These are phyloP conservation scores for Taiwanofungus camphoratus DNA, from an alignment of 1,284 basidiomycete genomes.

Conservation along the genomic window DNA sequence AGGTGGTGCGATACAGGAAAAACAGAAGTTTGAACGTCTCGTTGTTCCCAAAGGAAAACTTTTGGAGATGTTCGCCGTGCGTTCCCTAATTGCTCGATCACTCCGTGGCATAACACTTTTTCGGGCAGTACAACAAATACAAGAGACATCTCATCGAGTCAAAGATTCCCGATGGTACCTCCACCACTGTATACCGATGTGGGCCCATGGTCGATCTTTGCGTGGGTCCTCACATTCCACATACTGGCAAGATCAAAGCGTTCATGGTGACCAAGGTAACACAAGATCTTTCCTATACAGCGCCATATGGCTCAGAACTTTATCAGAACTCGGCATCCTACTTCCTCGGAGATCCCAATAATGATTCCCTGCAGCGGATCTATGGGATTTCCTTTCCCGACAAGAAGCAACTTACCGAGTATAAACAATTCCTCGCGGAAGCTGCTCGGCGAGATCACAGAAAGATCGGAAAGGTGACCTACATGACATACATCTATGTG, in stretches of 20 bases:
- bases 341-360: slow-evolving; percentile 92
- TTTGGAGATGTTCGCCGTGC: slow-evolving; percentile 92
- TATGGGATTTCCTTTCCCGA: slow-evolving; percentile 99
- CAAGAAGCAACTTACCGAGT: slow-evolving; percentile 91
- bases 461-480: slow-evolving; percentile 83
- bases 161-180: slow-evolving; percentile 95
- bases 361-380: slow-evolving; percentile 94
- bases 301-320: slow-evolving; percentile 2
- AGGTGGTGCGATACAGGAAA: slow-evolving; percentile 90
- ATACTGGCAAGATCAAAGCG: slow-evolving; percentile 97
- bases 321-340: slow-evolving; percentile 92
- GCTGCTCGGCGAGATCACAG: slow-evolving; percentile 97
- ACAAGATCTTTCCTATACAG: slow-evolving; percentile 1
- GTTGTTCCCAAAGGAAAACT: slow-evolving; percentile 92
- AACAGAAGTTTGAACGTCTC: slow-evolving; percentile 94
- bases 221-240: slow-evolving; percentile 94
- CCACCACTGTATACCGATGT: slow-evolving; percentile 97
- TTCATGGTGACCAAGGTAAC: slow-evolving; percentile 89
- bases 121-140: slow-evolving; percentile 99
- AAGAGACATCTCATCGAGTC: slow-evolving; percentile 95
- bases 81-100: slow-evolving; percentile 22
- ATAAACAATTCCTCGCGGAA: slow-evolving; percentile 95
- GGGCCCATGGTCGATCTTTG: slow-evolving; percentile 99
- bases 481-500: no score
- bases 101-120: slow-evolving; percentile 8